These are phyloP conservation scores for Xylariales sp. DNA, from an alignment of 2,329 filamentous ascomycete genomes.

Conservation along the genomic window DNA sequence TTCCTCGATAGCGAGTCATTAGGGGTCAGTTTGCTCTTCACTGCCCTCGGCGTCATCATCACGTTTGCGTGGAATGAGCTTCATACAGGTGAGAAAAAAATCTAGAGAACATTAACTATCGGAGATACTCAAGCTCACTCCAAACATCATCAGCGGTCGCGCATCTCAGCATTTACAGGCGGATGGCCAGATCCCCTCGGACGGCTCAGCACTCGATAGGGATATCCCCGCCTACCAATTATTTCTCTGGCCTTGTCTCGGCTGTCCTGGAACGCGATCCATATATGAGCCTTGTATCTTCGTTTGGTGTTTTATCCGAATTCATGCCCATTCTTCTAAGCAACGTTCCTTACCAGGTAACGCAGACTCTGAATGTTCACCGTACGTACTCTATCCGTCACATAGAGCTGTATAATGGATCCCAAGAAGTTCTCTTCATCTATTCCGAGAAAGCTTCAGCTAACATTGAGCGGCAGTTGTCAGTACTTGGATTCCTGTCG, in stretches of 20 bases:
- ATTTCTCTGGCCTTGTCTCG: constrained; percentile 56
- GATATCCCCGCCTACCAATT: constrained; percentile 55
- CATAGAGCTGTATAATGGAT: constrained; percentile 3
- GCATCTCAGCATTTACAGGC: constrained; percentile 55
- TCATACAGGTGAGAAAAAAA: constrained; percentile 39
- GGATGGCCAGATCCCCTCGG: constrained; percentile 53
- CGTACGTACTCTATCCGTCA: constrained; percentile 45
- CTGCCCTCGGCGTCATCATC: constrained; percentile 46
- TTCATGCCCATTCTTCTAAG: constrained; percentile 60
- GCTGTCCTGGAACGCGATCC: constrained; percentile 50
- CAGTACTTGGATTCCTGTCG: constrained; percentile 51
- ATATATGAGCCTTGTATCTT: constrained; percentile 52
- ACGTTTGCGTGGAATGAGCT: constrained; percentile 47
- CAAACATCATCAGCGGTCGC: constrained; percentile 51
- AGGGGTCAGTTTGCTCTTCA: constrained; percentile 49
- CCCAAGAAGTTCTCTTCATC: constrained; percentile 7
- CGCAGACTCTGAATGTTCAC: constrained; percentile 55
- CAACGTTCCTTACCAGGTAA: constrained; percentile 59
- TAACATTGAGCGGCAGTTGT: constrained; percentile 22
- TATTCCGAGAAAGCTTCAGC: constrained; percentile 12
- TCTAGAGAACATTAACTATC: constrained; percentile 7
- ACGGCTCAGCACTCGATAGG: constrained; percentile 54
- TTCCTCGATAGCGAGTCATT: constrained; percentile 50
- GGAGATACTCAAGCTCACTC: constrained; percentile 14
- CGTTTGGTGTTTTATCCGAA: constrained; percentile 57